These are phyloP conservation scores for Cyclostephanos tholiformis DNA, from an alignment of 108 stramenopile genomes.

Conservation along the genomic window DNA sequence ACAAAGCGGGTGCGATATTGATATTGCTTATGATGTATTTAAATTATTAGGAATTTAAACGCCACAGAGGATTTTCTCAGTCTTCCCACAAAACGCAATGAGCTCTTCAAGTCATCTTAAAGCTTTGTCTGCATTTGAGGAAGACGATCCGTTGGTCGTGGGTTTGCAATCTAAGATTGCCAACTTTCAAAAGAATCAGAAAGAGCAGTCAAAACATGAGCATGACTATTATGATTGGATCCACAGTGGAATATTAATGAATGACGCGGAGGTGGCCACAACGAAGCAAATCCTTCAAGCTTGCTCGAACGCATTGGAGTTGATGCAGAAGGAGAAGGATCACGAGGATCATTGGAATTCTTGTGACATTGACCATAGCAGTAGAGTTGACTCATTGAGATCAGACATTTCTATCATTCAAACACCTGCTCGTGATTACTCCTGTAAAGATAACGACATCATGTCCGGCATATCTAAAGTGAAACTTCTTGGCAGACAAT, in stretches of 20 bases:
- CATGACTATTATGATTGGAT: constrained; percentile 27
- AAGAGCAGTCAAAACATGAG: constrained; percentile 1
- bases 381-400: background rate
- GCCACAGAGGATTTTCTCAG: too few species aligned
- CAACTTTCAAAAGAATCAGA: constrained; percentile 9
- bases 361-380: background rate
- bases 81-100: background rate
- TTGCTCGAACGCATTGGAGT: background rate
- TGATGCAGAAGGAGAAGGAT: constrained; percentile 16
- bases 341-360: background rate
- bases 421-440: background rate
- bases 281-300: constrained; percentile 14
- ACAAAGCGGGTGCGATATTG: too few species aligned
- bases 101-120: background rate
- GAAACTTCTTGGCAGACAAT: background rate
- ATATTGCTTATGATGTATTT: background rate
- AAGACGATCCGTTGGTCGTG: background rate
- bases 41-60: background rate
- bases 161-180: constrained; percentile 13
- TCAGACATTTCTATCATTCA: background rate
- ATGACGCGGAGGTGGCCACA: constrained; percentile 10
- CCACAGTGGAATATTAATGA: background rate
- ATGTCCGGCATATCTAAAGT: constrained; percentile 8
- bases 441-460: constrained; percentile 2
- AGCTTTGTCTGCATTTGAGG: background rate